Conservation (phyloP, 2,329 filamentous ascomycete genomes). For the Talaromyces rugulosus region DNA sequence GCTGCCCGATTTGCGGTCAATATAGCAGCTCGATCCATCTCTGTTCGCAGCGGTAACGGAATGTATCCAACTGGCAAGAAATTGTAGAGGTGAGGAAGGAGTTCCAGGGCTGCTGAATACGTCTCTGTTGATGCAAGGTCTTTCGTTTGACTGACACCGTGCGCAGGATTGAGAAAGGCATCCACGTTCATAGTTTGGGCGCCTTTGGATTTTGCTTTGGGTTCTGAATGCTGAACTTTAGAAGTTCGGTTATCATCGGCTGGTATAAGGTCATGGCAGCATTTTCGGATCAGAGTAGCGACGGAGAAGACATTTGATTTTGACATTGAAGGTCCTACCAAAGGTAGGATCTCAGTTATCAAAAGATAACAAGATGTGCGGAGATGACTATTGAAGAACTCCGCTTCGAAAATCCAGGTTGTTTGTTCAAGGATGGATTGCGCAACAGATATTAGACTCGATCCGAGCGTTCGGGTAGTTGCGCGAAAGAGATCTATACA, state of each 20-base stretch:
- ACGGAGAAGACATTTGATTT: constrained; percentile 64
- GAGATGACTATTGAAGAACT: constrained; percentile 48
- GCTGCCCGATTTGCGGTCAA: constrained; percentile 64
- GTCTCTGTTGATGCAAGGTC: constrained; percentile 39
- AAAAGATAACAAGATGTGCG: constrained; percentile 60
- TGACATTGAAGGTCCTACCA: constrained; percentile 62
- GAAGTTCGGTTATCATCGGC: constrained; percentile 33
- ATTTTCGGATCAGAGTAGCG: constrained; percentile 58
- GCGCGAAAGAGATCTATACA: constrained; percentile 60
- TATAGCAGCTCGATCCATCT: constrained; percentile 78
- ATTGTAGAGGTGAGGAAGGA: constrained; percentile 62
- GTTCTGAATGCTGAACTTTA: constrained; percentile 18
- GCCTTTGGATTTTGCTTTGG: constrained; percentile 39
- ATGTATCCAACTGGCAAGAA: constrained; percentile 63
- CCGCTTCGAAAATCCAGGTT: constrained; percentile 62
- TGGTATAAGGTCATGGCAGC: constrained; percentile 70
- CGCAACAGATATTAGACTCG: constrained; percentile 55
- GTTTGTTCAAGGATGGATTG: constrained; percentile 67
- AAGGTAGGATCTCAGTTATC: constrained; percentile 53
- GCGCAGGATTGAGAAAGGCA: constrained; percentile 57
- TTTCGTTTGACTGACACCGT: constrained; percentile 19
- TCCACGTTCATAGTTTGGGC: constrained; percentile 58
- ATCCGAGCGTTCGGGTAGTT: constrained; percentile 56
- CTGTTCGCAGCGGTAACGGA: constrained; percentile 65
- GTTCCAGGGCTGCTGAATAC: constrained; percentile 51